A percentile compares a stretch with the other conserved stretches of the same genome.
These are phyloP conservation scores for Dothistroma pini DNA, from an alignment of 2,329 filamentous ascomycete species.

Conservation along the genomic window DNA sequence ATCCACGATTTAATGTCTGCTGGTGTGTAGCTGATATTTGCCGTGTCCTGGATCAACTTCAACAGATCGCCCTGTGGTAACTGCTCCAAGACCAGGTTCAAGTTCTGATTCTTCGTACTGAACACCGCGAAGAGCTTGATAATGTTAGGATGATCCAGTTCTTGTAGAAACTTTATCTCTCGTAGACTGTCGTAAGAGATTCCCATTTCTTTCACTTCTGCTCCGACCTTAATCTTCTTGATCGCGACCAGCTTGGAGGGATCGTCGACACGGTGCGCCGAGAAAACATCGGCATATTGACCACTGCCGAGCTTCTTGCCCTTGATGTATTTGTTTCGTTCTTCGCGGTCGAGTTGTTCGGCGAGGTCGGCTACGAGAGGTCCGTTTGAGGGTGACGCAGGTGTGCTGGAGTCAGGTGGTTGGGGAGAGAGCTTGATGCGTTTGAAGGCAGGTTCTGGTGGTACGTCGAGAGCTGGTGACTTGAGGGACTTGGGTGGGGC, in stretches of 20 bases:
- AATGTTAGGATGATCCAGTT: conserved; percentile 92
- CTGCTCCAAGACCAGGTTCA: conserved; percentile 93
- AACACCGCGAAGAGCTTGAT: conserved; percentile 91
- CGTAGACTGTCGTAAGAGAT: conserved; percentile 92
- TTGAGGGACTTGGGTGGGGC: conserved; percentile 15
- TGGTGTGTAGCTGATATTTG: conserved; percentile 72
- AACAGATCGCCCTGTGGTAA: conserved; percentile 92
- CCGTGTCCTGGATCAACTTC: conserved; percentile 83
- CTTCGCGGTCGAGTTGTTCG: conserved; percentile 47
- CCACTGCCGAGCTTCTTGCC: conserved; percentile 91
- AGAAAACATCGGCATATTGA: conserved; percentile 94
- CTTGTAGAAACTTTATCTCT: conserved; percentile 92
- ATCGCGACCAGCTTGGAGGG: conserved; percentile 77
- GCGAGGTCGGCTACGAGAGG: conserved; percentile 38
- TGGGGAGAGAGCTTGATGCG: conserved; percentile 27
- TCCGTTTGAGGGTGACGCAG: conserved; percentile 12
- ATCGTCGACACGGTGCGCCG: conserved; percentile 72
- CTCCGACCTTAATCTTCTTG: conserved; percentile 86
- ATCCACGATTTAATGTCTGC: conserved; percentile 98
- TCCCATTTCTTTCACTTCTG: conserved; percentile 76
- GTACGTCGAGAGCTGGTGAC: conserved; percentile 34
- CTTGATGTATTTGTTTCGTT: conserved; percentile 84
- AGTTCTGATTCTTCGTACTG: conserved; percentile 91
- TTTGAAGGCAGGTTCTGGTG: conserved; percentile 33
- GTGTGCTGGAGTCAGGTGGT: conserved; percentile 14